phyloP scores from a whole-genome alignment of 1,284 basidiomycete genomes.

The Tremellales sp. region DNA sequence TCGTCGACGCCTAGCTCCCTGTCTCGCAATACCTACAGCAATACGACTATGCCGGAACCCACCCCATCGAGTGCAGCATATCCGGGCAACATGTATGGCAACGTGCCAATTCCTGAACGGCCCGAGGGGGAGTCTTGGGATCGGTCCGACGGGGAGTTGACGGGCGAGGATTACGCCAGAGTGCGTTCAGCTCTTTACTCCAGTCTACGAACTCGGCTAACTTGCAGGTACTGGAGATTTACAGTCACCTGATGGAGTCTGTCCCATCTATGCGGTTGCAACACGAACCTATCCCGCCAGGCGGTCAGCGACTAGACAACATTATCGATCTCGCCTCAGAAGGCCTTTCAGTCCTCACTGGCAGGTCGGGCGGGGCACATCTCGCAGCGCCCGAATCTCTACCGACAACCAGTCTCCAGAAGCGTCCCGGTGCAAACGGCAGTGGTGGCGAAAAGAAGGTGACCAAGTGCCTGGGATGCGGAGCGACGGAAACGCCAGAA shows the following conservation, averaged over 20 bases:
- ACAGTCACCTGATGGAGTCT: slow-evolving; percentile 8
- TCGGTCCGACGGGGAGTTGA: slow-evolving; percentile 1
- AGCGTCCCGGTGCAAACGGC: slow-evolving; percentile 8
- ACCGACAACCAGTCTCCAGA: slow-evolving; percentile 3
- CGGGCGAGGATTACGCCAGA: slow-evolving; percentile 28
- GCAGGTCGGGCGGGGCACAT: no score
- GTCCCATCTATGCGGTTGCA: slow-evolving; percentile 1
- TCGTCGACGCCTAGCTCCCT: slow-evolving; percentile 1
- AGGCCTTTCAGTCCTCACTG: slow-evolving; percentile 22
- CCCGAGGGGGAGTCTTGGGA: slow-evolving; percentile 2
- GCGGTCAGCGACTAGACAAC: slow-evolving; percentile 19
- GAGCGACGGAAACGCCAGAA: slow-evolving; percentile 48
- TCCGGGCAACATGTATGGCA: slow-evolving; percentile 13
- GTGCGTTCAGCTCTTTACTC: slow-evolving; percentile 15
- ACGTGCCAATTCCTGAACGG: slow-evolving; percentile 10
- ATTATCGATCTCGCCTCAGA: slow-evolving; percentile 27
- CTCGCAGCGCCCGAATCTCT: no score
- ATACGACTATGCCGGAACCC: slow-evolving; percentile 7
- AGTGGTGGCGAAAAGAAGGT: slow-evolving; percentile 19
- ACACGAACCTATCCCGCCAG: not conserved
- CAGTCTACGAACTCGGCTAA: not conserved
- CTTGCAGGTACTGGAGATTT: slow-evolving; percentile 7
- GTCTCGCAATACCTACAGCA: not conserved
- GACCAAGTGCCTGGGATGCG: slow-evolving; percentile 43
- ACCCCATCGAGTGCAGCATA: slow-evolving; percentile 12